Evolutionary conservation across 2,329 filamentous ascomycete species (phyloP), one percentile per base, ranked within the genome.

Genomic region (Cytospora leucostoma): DNA sequence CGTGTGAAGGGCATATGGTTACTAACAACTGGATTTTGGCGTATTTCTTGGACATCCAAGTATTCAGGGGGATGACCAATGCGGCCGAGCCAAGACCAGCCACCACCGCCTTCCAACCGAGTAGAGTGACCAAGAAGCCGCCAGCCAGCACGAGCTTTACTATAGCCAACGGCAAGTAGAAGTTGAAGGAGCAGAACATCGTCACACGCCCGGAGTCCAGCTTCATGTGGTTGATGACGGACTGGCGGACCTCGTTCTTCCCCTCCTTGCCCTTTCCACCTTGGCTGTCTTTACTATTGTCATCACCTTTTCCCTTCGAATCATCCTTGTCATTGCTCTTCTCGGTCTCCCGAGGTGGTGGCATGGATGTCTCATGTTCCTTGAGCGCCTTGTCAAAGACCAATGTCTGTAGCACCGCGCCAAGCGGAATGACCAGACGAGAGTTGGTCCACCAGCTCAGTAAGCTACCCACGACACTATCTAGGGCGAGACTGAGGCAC

Each of bases 171-270:
- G 73, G 74, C 7, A 75, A 67, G 59, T 74, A 72, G 65, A 72
- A 74, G 50, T 66, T 66, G 53, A 64, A 66, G 49, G 57, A 56
- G 47, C 64, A 66, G 19, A 66, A 66, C 64, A 56, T 65, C 17
- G 63, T 50, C 56, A 63, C 68, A 40, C 68, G 73, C 68, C 71
- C 73, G 17, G 64, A 66, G 62, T 76, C 74, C 34, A 75, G 68
- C 59, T 75, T 75, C 70, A 75, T 74, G 66, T 75, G 74, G 63
- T 75, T 75, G 52, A 75, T 71, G 27, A 75, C 72, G 3, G 73
- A 74, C 61, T 75, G 74, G 12, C 73, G 71, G 12, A 71, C 68
- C 38, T 73, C 71, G 27, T 66, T 58, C 56, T 68, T 65, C 65
- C 68, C 63, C 12, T 64, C 51, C 34, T 61, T 64, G 62, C n/a